A percentile compares a stretch with the other conserved stretches of the same genome.
These are phyloP conservation scores for Nidula niveotomentosa DNA, from an alignment of 1,284 basidiomycete species.

Conservation along the genomic window DNA sequence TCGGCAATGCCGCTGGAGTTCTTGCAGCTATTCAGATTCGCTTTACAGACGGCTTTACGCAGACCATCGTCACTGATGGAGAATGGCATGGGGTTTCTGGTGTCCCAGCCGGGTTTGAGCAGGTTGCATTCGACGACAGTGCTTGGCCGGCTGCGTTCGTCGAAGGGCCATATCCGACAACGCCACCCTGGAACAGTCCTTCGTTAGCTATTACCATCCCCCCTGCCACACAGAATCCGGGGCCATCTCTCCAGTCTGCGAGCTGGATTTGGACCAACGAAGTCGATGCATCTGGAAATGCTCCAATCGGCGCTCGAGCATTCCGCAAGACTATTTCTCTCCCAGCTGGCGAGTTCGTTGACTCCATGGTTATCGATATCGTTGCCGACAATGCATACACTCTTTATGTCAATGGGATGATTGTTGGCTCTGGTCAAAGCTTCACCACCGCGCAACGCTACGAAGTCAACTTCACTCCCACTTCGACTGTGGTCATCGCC, in stretches of 20 bases:
- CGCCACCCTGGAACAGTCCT: neutral
- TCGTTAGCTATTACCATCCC: neutral
- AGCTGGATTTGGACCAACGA: slow-evolving; percentile 30
- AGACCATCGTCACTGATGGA: slow-evolving; percentile 8
- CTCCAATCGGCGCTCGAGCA: slow-evolving; percentile 21
- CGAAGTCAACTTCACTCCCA: slow-evolving; percentile 14
- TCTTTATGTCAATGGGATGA: slow-evolving; percentile 22
- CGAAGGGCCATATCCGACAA: slow-evolving; percentile 2
- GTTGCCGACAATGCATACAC: slow-evolving; percentile 20
- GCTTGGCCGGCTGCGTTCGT: slow-evolving; percentile 4
- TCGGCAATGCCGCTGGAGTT: slow-evolving; percentile 17
- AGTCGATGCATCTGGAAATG: slow-evolving; percentile 6
- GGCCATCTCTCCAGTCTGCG: neutral
- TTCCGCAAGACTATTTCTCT: slow-evolving; percentile 23
- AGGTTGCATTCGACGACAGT: slow-evolving; percentile 5
- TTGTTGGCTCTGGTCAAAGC: slow-evolving; percentile 15
- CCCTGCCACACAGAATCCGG: neutral
- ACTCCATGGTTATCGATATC: slow-evolving; percentile 18
- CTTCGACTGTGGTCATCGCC: slow-evolving; percentile 14
- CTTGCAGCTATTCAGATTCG: slow-evolving; percentile 21
- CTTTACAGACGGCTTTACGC: slow-evolving; percentile 23
- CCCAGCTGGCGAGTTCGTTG: slow-evolving; percentile 13
- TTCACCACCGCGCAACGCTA: slow-evolving; percentile 16
- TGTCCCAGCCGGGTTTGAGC: slow-evolving; percentile 6
- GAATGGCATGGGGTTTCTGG: slow-evolving; percentile 6